These are phyloP conservation scores for Scytalidium lignicola DNA, from an alignment of 2,329 filamentous ascomycete species.

Conservation along the genomic window DNA sequence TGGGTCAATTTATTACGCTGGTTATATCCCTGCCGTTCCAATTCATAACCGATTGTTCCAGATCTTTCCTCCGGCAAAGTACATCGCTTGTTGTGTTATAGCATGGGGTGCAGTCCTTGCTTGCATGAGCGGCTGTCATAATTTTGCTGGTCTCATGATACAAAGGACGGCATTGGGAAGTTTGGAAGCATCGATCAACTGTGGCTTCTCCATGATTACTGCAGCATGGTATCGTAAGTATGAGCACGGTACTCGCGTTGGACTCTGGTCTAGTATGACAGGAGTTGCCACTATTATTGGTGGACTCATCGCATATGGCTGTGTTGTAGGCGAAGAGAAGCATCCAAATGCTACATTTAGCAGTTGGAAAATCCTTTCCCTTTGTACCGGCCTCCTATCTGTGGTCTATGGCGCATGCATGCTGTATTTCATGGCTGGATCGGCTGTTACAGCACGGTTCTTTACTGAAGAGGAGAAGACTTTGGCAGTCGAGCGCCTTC, in stretches of 20 bases:
- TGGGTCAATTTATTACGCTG: neutral
- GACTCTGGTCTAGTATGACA: neutral
- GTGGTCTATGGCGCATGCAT: neutral
- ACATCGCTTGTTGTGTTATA: constrained; percentile 52
- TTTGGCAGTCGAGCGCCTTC: constrained; percentile 47
- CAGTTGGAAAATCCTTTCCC: constrained; percentile 2
- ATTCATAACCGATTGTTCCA: neutral
- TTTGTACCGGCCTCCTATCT: neutral
- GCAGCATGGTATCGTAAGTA: constrained; percentile 2
- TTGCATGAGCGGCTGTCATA: constrained; percentile 56
- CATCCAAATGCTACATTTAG: neutral
- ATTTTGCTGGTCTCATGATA: constrained; percentile 53
- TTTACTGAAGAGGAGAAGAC: constrained; percentile 45
- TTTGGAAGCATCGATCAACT: constrained; percentile 1
- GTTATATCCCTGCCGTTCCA: neutral
- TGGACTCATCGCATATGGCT: constrained; percentile 1
- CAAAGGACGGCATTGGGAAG: constrained; percentile 49
- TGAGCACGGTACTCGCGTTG: constrained; percentile 1
- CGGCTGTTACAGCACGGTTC: constrained; percentile 39
- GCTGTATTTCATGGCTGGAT: constrained; percentile 1
- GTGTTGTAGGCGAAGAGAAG: neutral
- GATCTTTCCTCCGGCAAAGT: constrained; percentile 46
- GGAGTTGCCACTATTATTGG: neutral
- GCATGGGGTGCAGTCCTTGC: constrained; percentile 52
- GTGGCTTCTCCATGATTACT: constrained; percentile 1